Conservation (phyloP, 345 rosid species). For the Linum trigynum region DNA sequence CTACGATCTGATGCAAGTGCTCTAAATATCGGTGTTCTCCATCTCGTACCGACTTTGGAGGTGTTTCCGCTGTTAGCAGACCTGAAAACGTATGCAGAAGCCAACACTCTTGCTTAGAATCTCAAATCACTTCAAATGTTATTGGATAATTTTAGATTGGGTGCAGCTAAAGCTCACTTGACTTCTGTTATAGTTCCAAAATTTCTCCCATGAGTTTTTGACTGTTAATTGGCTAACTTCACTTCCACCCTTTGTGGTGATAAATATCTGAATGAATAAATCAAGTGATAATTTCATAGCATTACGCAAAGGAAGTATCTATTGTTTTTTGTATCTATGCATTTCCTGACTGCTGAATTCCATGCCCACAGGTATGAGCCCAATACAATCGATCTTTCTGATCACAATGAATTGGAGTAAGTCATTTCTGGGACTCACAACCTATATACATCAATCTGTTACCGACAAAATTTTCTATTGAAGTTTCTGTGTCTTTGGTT, state of each 20-base stretch:
- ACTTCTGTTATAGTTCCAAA: background rate
- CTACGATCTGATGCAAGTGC: conserved; percentile 97
- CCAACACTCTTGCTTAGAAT: conserved; percentile 2
- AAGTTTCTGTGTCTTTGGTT: background rate
- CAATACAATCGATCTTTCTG: conserved; percentile 85
- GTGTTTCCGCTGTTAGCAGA: conserved; percentile 83
- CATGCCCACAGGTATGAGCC: conserved; percentile 73
- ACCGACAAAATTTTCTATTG: background rate
- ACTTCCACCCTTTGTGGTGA: background rate
- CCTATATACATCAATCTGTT: conserved; percentile 3
- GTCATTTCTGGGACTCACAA: conserved; percentile 23
- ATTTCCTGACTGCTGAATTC: background rate
- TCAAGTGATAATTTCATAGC: background rate
- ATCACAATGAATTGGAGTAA: conserved; percentile 83
- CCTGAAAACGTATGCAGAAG: conserved; percentile 58
- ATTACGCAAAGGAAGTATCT: background rate
- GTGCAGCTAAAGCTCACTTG: background rate
- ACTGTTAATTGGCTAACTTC: background rate
- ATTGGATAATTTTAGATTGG: too few species aligned
- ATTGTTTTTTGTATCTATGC: conserved; percentile 1
- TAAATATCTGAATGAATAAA: too few species aligned
- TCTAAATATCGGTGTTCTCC: conserved; percentile 89
- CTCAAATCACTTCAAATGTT: background rate
- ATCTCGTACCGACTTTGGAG: conserved; percentile 89
- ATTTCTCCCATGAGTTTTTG: background rate